phyloP scores from a whole-genome alignment of 2,329 filamentous ascomycete species.

The Colletotrichum godetiae region DNA sequence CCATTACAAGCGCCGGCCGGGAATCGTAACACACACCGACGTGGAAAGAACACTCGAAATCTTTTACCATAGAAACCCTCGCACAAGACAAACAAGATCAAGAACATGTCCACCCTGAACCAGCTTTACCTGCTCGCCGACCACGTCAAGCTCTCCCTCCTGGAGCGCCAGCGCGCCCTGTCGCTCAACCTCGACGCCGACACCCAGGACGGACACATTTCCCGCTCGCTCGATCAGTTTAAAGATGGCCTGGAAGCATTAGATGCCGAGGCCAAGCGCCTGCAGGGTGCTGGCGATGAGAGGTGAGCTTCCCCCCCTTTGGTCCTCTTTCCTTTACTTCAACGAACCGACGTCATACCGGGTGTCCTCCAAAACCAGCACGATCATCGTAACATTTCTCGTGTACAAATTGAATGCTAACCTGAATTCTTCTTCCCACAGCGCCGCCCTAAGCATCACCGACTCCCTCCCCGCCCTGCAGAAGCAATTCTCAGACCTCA shows the following conservation, averaged over 20 bases:
- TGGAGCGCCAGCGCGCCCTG: conserved; percentile 89
- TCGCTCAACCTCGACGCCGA: conserved; percentile 82
- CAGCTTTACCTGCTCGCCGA: conserved; percentile 95
- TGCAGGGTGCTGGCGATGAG: conserved; percentile 73
- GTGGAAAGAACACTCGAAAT: not conserved
- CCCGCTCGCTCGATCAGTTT: conserved; percentile 87
- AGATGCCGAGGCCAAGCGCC: conserved; percentile 70
- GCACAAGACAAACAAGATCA: not conserved
- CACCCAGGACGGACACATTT: conserved; percentile 89
- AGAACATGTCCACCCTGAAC: conserved; percentile 67
- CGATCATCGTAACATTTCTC: conserved; percentile 16
- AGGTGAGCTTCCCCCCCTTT: conserved; percentile 56
- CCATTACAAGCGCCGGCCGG: not conserved
- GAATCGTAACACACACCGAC: not conserved
- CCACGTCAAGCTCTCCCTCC: conserved; percentile 94
- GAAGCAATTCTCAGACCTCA: conserved; percentile 81
- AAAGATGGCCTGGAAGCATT: conserved; percentile 81
- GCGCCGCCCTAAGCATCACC: conserved; percentile 61
- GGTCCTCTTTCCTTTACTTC: not conserved
- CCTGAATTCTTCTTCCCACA: conserved; percentile 34
- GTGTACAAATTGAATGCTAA: not conserved
- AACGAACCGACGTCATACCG: conserved; percentile 14
- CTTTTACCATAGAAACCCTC: not conserved
- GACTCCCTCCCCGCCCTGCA: conserved; percentile 77
- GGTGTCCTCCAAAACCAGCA: conserved; percentile 36